Conservation (phyloP, 169 alveolate species). For the Babesia caballi region DNA sequence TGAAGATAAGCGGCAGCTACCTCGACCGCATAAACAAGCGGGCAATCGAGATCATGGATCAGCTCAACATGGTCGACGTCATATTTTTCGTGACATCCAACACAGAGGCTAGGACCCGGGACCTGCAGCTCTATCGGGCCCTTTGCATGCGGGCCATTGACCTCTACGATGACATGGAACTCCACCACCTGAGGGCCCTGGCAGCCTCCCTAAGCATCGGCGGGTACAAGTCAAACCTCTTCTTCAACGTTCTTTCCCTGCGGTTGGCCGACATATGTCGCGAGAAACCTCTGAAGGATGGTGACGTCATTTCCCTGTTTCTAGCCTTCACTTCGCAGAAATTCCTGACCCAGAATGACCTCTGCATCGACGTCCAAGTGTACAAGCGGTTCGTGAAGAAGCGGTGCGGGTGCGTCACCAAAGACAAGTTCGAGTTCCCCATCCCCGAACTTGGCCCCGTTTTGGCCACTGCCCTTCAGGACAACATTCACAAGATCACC, state of each 20-base stretch:
- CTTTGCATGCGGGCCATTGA: conserved; percentile 35
- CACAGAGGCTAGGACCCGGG: conserved; percentile 34
- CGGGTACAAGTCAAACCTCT: conserved; percentile 31
- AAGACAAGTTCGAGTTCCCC: conserved; percentile 36
- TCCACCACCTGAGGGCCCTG: conserved; percentile 51
- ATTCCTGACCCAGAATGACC: conserved; percentile 35
- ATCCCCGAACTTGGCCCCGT: conserved; percentile 30
- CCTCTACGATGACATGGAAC: conserved; percentile 44
- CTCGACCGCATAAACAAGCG: conserved; percentile 20
- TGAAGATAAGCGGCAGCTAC: conserved; percentile 21
- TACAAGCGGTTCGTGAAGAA: conserved; percentile 26
- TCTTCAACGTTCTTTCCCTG: conserved; percentile 35
- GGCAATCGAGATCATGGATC: conserved; percentile 44
- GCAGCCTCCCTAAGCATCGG: conserved; percentile 54
- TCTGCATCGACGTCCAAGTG: conserved; percentile 34
- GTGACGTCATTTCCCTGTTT: conserved; percentile 50
- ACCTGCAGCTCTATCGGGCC: conserved; percentile 28
- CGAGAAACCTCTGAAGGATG: not conserved
- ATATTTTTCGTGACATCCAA: conserved; percentile 54
- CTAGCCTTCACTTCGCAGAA: conserved; percentile 45
- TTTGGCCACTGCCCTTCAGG: conserved; percentile 1
- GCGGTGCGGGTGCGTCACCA: not conserved
- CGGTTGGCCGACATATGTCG: conserved; percentile 12
- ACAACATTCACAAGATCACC: conserved; percentile 15
- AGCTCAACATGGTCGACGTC: conserved; percentile 53